Percentiles rank a stretch among this genome's conserved stretches.
Evolutionary conservation across 1,284 basidiomycete species (phyloP).

Genomic region (Bondarzewia mesenterica): DNA sequence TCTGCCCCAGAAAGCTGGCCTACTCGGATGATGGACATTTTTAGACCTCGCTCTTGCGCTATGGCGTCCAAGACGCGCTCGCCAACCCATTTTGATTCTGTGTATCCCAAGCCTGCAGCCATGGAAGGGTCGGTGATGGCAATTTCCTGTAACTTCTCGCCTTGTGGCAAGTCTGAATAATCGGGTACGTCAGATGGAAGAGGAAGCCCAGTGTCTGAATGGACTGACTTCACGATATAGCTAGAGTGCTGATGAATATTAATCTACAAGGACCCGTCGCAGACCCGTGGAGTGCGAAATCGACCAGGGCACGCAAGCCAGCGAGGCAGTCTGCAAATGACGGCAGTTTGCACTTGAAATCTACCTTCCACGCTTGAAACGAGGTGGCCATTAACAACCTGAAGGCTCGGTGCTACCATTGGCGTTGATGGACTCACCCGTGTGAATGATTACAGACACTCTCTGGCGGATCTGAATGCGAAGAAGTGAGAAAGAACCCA

Average conservation of each 20-base stretch:
- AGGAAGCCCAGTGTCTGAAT: not conserved
- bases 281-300: not conserved
- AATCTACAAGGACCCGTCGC: not conserved
- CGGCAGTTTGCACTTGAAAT: not conserved
- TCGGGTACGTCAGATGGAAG: not conserved
- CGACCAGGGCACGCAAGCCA: not conserved
- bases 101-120: not conserved
- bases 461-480: not conserved
- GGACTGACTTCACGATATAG: not conserved
- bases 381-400: not conserved
- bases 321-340: not conserved
- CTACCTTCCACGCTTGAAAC: not conserved
- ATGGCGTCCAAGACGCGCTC: not conserved
- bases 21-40: not conserved
- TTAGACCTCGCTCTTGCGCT: not conserved
- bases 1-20: not conserved
- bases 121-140: not conserved
- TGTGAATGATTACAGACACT: not conserved
- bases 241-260: not conserved
- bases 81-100: constrained; percentile 2
- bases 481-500: not conserved
- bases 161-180: not conserved
- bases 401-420: not conserved
- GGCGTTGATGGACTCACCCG: not conserved
- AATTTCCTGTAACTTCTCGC: not conserved